Base-by-base conservation (phyloP, 768 basidiomycete species). In the Pleurotus giganteus region DNA sequence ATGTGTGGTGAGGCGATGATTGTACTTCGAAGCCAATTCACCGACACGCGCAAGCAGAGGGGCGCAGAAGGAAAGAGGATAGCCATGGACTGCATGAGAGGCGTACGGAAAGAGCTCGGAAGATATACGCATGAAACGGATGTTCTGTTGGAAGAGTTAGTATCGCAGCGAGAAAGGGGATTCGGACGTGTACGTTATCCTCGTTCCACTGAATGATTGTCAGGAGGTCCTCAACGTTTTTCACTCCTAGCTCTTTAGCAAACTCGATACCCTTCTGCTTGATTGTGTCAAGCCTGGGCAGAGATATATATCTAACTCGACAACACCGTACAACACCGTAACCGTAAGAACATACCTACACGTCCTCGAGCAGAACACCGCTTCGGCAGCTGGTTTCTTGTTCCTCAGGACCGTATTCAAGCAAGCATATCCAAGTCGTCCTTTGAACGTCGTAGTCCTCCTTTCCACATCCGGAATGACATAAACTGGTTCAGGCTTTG, bases 101-200 rank as follows among this genome's bases (percentile, higher is more conserved):
- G 94, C 93, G 62, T 88, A 97, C 1, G 94, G 94, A 69, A 97
- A 96, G 82, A 97, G 86, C 59, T 94, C 91, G 6, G 91, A 93
- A 0, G 92, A 94, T 59, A 96, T 66, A 42, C 94, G 82, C 72
- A 95, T 82, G 69, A 94, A 96, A n/a, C 80, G 82, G 53, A 96
- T 94, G 44, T 84, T 76, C 80, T 83, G 21, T n/a, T 17, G 19
- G 27, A 11, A 34, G 21, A 28, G 45, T 47, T 17, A 2, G 39
- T 31, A 39, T 27, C 27, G 45, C 13, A 28, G 24, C 21, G 6
- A 60, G 12, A 2, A 24, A 6, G 5, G 32, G 19, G 26, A 54
- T 15, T 28, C 9, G 8, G 50, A 28, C 32, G 65, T 74, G 47
- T 64, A 82, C 86, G 69, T 96, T 91, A 45, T 81, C 79, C 66